Base-by-base conservation (phyloP, 495 filamentous ascomycete species). In the Hypoxylon rickii region DNA sequence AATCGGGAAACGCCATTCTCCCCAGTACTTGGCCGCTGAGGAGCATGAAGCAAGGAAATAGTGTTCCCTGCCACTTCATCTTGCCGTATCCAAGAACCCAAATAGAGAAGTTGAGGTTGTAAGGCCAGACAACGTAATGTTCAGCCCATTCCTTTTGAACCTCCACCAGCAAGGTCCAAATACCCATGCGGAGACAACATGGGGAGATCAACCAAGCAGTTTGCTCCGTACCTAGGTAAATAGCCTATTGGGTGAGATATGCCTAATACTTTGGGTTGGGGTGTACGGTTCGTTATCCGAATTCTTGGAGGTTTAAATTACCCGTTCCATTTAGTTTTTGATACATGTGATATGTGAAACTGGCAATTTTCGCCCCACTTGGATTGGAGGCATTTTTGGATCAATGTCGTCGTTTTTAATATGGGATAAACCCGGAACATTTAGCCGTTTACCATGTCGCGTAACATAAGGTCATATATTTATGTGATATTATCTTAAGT, bases 1-100 rank as follows among this genome's bases (percentile, higher is more conserved):
- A 76, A 37, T 74, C 70, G 1, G 72, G 71, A 19, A 70, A 70
- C 5, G 40, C 20, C 32, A 67, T 54, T 6, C 13, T 46, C 44
- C 55, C 61, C 33, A 51, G 34, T n/a, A 31, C 52, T 17, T 32
- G 36, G 3, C 51, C 52, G 21, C 42, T 39, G 24, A 67, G 40
- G 26, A 67, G 52, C 8, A 52, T 45, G 6, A 59, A 29, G 4
- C 44, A 37, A 39, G 22, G 13, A 2, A 58, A 34, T 15, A 56
- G 29, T 15, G 24, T 29, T 11, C 13, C 36, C 20, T 16, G 22
- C 2, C 10, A 12, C n/a, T 43, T 58, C 64, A 67, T 67, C 29
- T 31, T 52, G 38, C 12, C 29, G n/a, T n/a, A n/a, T n/a, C n/a
- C n/a, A n/a, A 10, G 7, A 37, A 40, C 1, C 21, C 17, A 48